Base-by-base conservation (phyloP, 805 yeast species). In the Cyberlindnera xylosilytica region DNA sequence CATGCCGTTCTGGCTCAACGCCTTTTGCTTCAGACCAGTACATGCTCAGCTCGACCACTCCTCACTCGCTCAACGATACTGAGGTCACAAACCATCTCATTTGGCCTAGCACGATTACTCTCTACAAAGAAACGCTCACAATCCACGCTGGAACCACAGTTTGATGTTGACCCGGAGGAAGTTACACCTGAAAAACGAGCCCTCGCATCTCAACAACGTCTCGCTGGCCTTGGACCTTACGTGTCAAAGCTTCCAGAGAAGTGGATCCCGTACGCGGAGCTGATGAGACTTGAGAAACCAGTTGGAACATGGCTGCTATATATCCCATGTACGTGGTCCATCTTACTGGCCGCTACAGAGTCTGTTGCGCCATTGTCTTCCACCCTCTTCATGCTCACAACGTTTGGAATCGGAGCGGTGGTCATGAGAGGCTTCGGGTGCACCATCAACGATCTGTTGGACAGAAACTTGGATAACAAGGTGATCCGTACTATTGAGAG, bases 351-450 rank as follows among this genome's bases (percentile, higher is more conserved):
- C 1, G 91, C 95, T 0, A 83, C 74, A 50, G 70, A 79, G 51
- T 64, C 81, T 2, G 65, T 79, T 2, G 96, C 97, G 0, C 82
- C 96, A 0, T 41, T 88, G 1, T 46, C 76, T 0, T 73, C 79
- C 1, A 82, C 91, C 0, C 45, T 73, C 0, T 75, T 73, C 56
- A 87, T 82, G 57, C 60, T 87, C 26, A 73, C 78, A 0, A 66
- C 89, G 12, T 93, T 89, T 60, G 81, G 91, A 4, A 69, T 83
- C 4, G 99, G 99, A 12, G 77, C 97, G 0, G 56, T 90, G 30
- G 72, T 91, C 15, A 93, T 95, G 96, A 76, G 99, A 62, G 97
- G 98, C 20, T 97, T 97, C 2, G 99, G 99, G 0, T 93, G 99
- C 62, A 90, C 96, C 0, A 82, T 93, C 42, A 93, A 93, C 61